phyloP scores from a whole-genome alignment of 768 basidiomycete genomes.

The Mycena floridula region DNA sequence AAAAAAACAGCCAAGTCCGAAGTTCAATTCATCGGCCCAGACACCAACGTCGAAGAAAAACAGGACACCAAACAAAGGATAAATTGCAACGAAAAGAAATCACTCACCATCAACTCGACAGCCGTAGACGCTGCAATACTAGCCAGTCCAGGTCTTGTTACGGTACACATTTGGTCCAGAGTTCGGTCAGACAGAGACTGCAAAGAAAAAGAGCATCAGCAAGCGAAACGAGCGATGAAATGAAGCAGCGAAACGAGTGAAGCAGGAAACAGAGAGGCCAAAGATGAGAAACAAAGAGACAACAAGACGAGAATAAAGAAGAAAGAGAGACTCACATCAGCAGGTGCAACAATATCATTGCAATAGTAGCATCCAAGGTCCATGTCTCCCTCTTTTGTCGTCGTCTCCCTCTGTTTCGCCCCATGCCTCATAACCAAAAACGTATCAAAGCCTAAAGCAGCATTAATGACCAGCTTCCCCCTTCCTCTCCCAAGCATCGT shows the following conservation, averaged over 20 bases:
- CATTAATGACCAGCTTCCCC: conserved; percentile 91
- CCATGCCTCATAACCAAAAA: conserved; percentile 98
- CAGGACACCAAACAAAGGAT: conserved; percentile 61
- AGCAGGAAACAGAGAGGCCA: too few species aligned
- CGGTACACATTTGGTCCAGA: conserved; percentile 98
- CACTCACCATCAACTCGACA: conserved; percentile 86
- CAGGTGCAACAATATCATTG: conserved; percentile 95
- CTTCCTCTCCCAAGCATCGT: conserved; percentile 82
- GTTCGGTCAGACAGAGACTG: conserved; percentile 75
- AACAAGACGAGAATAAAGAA: background rate
- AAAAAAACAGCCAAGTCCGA: too few species aligned
- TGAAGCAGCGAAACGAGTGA: too few species aligned
- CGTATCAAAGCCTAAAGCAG: conserved; percentile 92
- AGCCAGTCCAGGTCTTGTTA: conserved; percentile 91
- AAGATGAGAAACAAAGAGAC: background rate
- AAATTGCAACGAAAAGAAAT: conserved; percentile 88
- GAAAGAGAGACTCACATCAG: conserved; percentile 57
- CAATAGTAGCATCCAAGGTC: conserved; percentile 94
- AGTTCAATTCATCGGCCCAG: background rate
- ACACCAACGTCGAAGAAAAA: background rate
- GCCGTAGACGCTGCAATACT: conserved; percentile 89
- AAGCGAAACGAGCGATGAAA: too few species aligned
- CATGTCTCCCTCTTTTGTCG: conserved; percentile 17
- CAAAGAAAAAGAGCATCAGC: background rate
- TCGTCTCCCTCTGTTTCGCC: conserved; percentile 36